Evolutionary conservation across 169 alveolate species (phyloP).

Genomic region (Cryptosporidium andersoni): DNA sequence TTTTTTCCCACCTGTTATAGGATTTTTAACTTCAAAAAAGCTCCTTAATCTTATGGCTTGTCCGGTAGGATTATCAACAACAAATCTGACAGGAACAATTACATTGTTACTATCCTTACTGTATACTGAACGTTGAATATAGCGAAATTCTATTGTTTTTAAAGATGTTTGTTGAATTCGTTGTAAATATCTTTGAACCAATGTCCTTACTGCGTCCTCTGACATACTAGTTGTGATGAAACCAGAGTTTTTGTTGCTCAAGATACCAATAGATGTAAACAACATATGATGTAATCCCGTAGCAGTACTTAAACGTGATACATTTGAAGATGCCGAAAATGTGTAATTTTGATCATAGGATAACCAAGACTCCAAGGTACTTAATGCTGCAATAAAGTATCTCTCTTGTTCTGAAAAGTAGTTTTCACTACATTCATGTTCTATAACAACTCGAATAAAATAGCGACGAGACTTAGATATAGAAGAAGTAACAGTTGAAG

Average conservation of each 20-base stretch:
- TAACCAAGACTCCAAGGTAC: conserved; percentile 50
- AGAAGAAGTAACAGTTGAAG: too few species aligned
- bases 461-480: neutral
- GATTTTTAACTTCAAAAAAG: conserved; percentile 72
- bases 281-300: conserved; percentile 31
- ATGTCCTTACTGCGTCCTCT: conserved; percentile 74
- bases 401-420: conserved; percentile 59
- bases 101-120: conserved; percentile 65
- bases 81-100: conserved; percentile 72
- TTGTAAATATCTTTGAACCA: conserved; percentile 67
- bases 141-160: conserved; percentile 70
- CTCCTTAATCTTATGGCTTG: conserved; percentile 72
- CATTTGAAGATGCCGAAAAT: neutral
- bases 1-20: conserved; percentile 73
- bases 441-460: conserved; percentile 32
- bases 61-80: conserved; percentile 74
- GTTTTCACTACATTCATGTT: conserved; percentile 53
- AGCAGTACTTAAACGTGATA: neutral
- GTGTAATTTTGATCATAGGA: conserved; percentile 59
- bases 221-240: conserved; percentile 59
- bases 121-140: conserved; percentile 71
- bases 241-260: conserved; percentile 41
- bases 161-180: conserved; percentile 71
- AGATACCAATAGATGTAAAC: conserved; percentile 40
- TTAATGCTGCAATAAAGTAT: conserved; percentile 46